Evolutionary conservation across 495 filamentous ascomycete genomes (phyloP).

Genomic region (Talaromyces stipitatus): DNA sequence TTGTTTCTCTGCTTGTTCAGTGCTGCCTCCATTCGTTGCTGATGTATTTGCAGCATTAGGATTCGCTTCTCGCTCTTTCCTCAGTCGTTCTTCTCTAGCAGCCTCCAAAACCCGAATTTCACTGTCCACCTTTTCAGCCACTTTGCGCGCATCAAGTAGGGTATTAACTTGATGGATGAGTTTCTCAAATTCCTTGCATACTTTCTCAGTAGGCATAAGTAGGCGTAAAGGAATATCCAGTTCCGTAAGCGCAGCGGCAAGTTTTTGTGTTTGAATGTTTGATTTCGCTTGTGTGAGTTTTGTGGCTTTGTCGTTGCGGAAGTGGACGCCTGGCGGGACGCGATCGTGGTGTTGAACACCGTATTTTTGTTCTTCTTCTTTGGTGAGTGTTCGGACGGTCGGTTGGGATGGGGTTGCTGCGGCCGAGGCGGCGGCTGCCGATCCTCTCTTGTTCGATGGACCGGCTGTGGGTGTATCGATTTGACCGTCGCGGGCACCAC

Average conservation of each 20-base stretch:
- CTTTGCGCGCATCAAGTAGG: conserved; percentile 75
- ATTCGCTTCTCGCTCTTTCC: conserved; percentile 17
- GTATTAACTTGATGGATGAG: conserved; percentile 66
- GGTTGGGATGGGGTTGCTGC: conserved; percentile 32
- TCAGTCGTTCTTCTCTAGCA: conserved; percentile 54
- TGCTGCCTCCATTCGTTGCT: conserved; percentile 10
- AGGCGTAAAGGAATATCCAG: conserved; percentile 71
- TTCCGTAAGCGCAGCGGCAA: conserved; percentile 68
- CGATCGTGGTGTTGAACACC: conserved; percentile 85
- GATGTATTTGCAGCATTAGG: neutral
- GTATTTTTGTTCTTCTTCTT: conserved; percentile 67
- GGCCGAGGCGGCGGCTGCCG: conserved; percentile 21
- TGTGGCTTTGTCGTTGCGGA: conserved; percentile 76
- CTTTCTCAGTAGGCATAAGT: conserved; percentile 76
- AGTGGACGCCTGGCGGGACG: conserved; percentile 61
- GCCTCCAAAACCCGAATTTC: conserved; percentile 70
- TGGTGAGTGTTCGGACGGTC: conserved; percentile 59
- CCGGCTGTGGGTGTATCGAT: conserved; percentile 31
- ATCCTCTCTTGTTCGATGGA: conserved; percentile 46
- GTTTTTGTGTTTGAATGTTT: conserved; percentile 71
- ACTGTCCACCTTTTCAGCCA: conserved; percentile 75
- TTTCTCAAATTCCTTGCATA: conserved; percentile 73
- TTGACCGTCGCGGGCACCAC: conserved; percentile 23
- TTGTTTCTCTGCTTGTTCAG: conserved; percentile 14
- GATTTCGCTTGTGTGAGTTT: conserved; percentile 80